Base-by-base conservation (phyloP, 2,329 filamentous ascomycete species). In the Alternaria arbusti region DNA sequence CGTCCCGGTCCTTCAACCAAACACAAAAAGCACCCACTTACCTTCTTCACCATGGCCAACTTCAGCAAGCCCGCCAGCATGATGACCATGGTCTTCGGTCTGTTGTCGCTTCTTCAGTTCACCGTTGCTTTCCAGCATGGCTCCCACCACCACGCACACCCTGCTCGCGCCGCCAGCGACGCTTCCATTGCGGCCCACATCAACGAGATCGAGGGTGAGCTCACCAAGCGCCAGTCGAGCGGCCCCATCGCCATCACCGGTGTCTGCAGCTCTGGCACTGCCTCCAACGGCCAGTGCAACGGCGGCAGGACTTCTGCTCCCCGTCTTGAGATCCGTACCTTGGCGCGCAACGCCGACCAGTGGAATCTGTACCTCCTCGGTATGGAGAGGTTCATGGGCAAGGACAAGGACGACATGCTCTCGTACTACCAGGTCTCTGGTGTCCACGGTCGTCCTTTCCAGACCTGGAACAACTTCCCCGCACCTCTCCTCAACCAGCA, bases 391-490 rank as follows among this genome's bases (percentile, higher is more conserved):
- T 88, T 95, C 82, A 89, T 93, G 80, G 86, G 84, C 65, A 87
- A 87, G 60, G 82, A 89, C 67, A 90, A 93, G 79, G 82, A 84
- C 28, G 83, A 88, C 65, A 84, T 85, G 59, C 83, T 91, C 40
- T 95, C 92, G 44, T 96, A 89, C 83, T 96, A 94, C 80, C 88
- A 92, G 73, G 86, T 96, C 43, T 17, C 56, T 92, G 91, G 90
- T 56, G 92, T 97, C 69, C 93, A 97, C 78, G 93, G 93, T 17
- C 89, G 90, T 64, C 93, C 93, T 2, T 88, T 83, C 67, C 76
- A 80, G 15, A 73, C 84, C 2, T 91, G 88, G 87, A 86, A 89
- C 73, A 82, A 69, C 65, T 76, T 74, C 55, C 72, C 73, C 17
- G 70, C 68, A 12, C 74, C 76, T 32, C 58, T 78, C 79, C 20